Conservation (phyloP, 2,329 filamentous ascomycete species). For the Botryotinia calthae region DNA sequence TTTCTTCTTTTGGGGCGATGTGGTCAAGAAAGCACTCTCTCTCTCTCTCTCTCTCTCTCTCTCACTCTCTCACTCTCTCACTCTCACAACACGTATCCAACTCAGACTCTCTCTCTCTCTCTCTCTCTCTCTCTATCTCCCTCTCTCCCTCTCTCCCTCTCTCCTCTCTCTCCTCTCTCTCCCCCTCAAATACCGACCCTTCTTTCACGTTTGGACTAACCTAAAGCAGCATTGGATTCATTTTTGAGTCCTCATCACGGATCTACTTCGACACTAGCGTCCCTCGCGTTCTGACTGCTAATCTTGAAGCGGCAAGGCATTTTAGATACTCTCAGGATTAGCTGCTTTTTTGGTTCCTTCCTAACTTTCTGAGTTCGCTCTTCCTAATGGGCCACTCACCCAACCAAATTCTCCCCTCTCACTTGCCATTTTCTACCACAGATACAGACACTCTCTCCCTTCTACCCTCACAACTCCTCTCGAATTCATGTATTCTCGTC, state of each 20-base stretch:
- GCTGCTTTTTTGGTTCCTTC: conserved; percentile 13
- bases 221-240: conserved; percentile 17
- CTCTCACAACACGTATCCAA: no score
- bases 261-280: conserved; percentile 16
- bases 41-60: not conserved
- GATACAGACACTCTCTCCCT: not conserved
- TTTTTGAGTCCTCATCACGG: conserved; percentile 4
- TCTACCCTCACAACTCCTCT: not conserved
- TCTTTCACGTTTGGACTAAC: not conserved
- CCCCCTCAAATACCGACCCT: not conserved
- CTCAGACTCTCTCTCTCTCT: not conserved
- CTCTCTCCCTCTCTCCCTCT: not conserved
- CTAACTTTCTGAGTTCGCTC: conserved; percentile 13
- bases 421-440: conserved; percentile 2
- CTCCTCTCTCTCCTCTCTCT: not conserved
- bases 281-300: conserved; percentile 11
- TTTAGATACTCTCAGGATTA: conserved; percentile 9
- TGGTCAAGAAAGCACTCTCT: no score
- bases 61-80: not conserved
- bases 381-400: conserved; percentile 16
- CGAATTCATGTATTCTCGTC: not conserved
- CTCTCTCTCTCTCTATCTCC: not conserved
- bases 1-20: not conserved
- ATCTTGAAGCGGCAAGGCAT: conserved; percentile 19
- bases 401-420: conserved; percentile 16